Evolutionary conservation across 495 filamentous ascomycete species (phyloP).

Genomic region (Ramalina peruviana): DNA sequence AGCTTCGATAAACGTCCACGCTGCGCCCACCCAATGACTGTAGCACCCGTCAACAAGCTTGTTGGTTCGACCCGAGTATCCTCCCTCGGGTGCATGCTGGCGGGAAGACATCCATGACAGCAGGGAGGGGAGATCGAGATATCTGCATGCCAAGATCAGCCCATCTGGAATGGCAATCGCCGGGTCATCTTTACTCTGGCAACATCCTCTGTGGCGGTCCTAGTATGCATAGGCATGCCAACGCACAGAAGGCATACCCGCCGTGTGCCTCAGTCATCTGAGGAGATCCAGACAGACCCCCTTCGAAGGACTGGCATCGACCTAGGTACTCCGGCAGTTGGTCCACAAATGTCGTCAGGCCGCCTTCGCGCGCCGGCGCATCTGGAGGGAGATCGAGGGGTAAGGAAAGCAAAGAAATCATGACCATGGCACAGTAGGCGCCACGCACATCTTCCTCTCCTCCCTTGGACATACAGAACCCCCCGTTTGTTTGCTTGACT

Average conservation of each 20-base stretch:
- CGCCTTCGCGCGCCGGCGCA: conserved; percentile 32
- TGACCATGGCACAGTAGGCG: conserved; percentile 74
- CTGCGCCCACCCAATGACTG: conserved; percentile 91
- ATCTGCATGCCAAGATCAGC: conserved; percentile 28
- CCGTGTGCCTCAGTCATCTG: conserved; percentile 76
- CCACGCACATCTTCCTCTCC: conserved; percentile 92
- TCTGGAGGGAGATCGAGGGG: conserved; percentile 64
- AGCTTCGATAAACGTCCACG: conserved; percentile 84
- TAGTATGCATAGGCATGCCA: conserved; percentile 74
- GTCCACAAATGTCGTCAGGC: conserved; percentile 42
- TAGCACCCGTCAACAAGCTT: conserved; percentile 98
- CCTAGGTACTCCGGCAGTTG: conserved; percentile 66
- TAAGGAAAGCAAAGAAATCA: conserved; percentile 69
- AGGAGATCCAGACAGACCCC: conserved; percentile 73
- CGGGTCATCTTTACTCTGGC: conserved; percentile 31
- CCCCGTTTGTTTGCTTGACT: conserved; percentile 73
- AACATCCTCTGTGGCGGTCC: conserved; percentile 62
- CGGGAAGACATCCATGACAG: conserved; percentile 78
- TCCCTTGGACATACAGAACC: conserved; percentile 63
- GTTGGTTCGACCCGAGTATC: conserved; percentile 86
- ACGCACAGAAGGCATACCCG: conserved; percentile 88
- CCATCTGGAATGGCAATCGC: not conserved
- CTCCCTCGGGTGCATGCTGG: conserved; percentile 85
- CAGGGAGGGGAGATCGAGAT: conserved; percentile 63
- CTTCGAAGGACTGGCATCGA: conserved; percentile 85